Evolutionary conservation across 1,284 basidiomycete species (phyloP).

Genomic region (Trichosporon sp.): DNA sequence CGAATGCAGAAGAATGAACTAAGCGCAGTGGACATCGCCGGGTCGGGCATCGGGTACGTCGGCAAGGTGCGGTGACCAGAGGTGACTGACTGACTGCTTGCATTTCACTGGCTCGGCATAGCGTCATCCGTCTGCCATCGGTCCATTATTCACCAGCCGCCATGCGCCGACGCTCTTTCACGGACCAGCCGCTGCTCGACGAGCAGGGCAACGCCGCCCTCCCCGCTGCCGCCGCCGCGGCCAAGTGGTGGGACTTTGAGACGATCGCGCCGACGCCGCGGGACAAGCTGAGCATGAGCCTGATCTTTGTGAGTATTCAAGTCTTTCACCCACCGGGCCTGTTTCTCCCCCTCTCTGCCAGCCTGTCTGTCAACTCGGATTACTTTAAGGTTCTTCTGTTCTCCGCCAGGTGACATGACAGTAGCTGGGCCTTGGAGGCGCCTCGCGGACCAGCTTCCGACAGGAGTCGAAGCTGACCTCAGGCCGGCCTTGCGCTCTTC

Average conservation of each 20-base stretch:
- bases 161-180: slow-evolving; percentile 1
- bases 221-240: background rate
- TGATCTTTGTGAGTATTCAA: slow-evolving; percentile 1
- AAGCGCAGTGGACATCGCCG: background rate
- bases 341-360: background rate
- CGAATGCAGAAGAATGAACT: background rate
- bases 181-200: background rate
- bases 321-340: too few species aligned
- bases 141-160: background rate
- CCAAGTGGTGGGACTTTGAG: background rate
- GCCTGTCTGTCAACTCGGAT: too few species aligned
- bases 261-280: slow-evolving; percentile 18
- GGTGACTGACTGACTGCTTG: background rate
- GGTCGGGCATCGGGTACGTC: background rate
- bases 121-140: background rate
- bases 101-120: background rate
- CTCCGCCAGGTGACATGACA: too few species aligned
- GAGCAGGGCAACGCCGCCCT: background rate
- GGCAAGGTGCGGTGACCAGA: background rate
- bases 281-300: slow-evolving; percentile 17
- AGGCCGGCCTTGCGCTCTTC: slow-evolving; percentile 36
- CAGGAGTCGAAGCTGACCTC: background rate
- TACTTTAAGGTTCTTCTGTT: too few species aligned
- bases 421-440: too few species aligned
- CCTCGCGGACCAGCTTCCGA: too few species aligned